A percentile compares a stretch with the other conserved stretches of the same genome.
Evolutionary conservation across 2,329 filamentous ascomycete genomes (phyloP).

Genomic region (Cadophora sp.): DNA sequence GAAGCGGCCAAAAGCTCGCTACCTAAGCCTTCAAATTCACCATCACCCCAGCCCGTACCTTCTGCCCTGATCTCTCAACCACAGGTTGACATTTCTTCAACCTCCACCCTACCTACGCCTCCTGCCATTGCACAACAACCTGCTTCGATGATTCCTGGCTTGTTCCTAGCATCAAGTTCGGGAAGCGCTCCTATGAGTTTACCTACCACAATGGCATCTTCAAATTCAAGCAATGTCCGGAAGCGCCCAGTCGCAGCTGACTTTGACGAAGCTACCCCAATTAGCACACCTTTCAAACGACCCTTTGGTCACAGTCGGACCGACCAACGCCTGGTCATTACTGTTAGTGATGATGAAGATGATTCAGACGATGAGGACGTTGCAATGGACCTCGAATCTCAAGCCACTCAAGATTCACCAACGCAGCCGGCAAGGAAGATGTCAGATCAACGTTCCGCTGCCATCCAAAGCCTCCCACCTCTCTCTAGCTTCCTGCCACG

Average conservation of each 20-base stretch:
- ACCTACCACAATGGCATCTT: constrained; percentile 15
- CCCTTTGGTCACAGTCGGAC: constrained; percentile 65
- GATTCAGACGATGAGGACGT: constrained; percentile 66
- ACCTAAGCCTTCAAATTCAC: not conserved
- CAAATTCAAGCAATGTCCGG: constrained; percentile 33
- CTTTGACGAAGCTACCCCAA: constrained; percentile 63
- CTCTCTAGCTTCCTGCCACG: constrained; percentile 49
- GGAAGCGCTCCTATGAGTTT: constrained; percentile 22
- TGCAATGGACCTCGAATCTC: constrained; percentile 68
- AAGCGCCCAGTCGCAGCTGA: constrained; percentile 75
- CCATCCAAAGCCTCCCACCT: constrained; percentile 54
- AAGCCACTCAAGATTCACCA: constrained; percentile 54
- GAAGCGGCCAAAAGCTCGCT: constrained; percentile 15
- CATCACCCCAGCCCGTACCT: not conserved
- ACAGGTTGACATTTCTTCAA: constrained; percentile 3
- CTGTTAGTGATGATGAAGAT: constrained; percentile 79
- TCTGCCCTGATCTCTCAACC: constrained; percentile 2
- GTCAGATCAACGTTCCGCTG: constrained; percentile 33
- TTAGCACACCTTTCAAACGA: constrained; percentile 52
- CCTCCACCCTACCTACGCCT: constrained; percentile 11
- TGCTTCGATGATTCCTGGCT: constrained; percentile 38
- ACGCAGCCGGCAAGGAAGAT: constrained; percentile 31
- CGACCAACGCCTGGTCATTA: constrained; percentile 75
- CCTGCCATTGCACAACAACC: constrained; percentile 4
- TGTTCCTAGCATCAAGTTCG: constrained; percentile 40